Evolutionary conservation across 176 grass and related monocot species (phyloP).

Genomic region (Guadua angustifolia): DNA sequence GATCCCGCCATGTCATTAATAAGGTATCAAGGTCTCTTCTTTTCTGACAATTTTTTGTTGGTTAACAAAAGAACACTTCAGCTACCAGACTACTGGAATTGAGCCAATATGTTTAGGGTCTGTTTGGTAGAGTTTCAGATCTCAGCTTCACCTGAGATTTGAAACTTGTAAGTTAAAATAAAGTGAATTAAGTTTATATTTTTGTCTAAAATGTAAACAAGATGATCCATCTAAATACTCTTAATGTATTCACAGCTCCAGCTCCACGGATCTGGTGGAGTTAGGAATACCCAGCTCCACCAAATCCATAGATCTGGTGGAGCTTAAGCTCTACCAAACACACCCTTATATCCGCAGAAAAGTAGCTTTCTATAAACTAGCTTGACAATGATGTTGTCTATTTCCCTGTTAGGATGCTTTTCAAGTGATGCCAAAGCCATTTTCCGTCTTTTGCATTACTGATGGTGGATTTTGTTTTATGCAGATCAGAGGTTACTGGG

Average conservation of each 20-base stretch:
- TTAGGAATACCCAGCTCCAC: too few species aligned
- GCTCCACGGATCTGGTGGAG: too few species aligned
- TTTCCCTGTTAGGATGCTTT: conserved; percentile 5
- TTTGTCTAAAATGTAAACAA: too few species aligned
- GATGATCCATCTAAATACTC: too few species aligned
- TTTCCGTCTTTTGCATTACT: conserved; percentile 20
- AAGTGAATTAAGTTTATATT: too few species aligned
- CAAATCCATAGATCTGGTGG: too few species aligned
- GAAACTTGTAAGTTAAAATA: too few species aligned
- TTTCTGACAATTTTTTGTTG: conserved; percentile 21
- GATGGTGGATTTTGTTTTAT: conserved; percentile 33
- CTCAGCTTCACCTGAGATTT: too few species aligned
- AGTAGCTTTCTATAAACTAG: not conserved
- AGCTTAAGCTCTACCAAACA: too few species aligned
- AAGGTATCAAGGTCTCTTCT: conserved; percentile 58
- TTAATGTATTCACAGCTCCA: too few species aligned
- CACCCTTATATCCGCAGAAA: conserved; percentile 17
- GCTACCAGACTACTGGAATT: conserved; percentile 13
- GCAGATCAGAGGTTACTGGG: conserved; percentile 75
- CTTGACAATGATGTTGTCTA: conserved; percentile 3
- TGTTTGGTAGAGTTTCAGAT: too few species aligned
- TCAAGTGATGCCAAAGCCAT: not conserved
- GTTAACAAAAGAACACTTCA: conserved; percentile 10
- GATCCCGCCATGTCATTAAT: conserved; percentile 76
- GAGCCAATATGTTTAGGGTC: not conserved